Conservation (phyloP, 768 basidiomycete species). For the Tricholoma terreum region DNA sequence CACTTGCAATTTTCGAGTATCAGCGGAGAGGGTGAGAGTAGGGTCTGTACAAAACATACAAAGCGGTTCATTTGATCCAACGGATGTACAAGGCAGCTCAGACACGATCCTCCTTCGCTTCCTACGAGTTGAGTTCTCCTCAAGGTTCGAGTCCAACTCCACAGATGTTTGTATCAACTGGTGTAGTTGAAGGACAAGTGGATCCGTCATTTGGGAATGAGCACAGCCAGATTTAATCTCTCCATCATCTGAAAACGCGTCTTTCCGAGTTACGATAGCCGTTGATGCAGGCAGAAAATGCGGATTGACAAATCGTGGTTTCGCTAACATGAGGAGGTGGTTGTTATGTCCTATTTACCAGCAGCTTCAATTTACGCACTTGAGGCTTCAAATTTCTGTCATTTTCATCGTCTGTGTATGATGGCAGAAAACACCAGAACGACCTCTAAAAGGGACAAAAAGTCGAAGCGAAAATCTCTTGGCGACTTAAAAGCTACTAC, state of each 20-base stretch:
- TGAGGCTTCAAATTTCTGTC: not conserved
- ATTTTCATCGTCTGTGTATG: conserved; percentile 6
- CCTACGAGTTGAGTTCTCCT: conserved; percentile 1
- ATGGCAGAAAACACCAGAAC: conserved; percentile 16
- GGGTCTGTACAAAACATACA: not conserved
- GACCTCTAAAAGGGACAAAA: conserved; percentile 21
- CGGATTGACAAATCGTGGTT: conserved; percentile 45
- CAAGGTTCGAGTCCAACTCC: conserved; percentile 1
- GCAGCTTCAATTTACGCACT: conserved; percentile 15
- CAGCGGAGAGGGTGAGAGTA: conserved; percentile 1
- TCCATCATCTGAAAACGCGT: conserved; percentile 13
- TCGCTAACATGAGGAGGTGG: not conserved
- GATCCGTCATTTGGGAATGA: not conserved
- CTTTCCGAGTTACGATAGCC: conserved; percentile 34
- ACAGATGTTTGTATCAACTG: conserved; percentile 14
- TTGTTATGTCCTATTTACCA: conserved; percentile 16
- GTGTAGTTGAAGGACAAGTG: conserved; percentile 16
- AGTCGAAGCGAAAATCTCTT: conserved; percentile 21
- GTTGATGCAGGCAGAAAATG: conserved; percentile 35
- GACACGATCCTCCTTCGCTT: conserved; percentile 10
- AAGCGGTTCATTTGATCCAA: not conserved
- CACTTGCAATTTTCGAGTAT: conserved; percentile 25
- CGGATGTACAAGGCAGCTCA: not conserved
- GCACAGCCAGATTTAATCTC: not conserved
- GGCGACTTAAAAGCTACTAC: conserved; percentile 8